These are phyloP conservation scores for Boletus sp. DNA, from an alignment of 768 basidiomycete species.

Conservation along the genomic window DNA sequence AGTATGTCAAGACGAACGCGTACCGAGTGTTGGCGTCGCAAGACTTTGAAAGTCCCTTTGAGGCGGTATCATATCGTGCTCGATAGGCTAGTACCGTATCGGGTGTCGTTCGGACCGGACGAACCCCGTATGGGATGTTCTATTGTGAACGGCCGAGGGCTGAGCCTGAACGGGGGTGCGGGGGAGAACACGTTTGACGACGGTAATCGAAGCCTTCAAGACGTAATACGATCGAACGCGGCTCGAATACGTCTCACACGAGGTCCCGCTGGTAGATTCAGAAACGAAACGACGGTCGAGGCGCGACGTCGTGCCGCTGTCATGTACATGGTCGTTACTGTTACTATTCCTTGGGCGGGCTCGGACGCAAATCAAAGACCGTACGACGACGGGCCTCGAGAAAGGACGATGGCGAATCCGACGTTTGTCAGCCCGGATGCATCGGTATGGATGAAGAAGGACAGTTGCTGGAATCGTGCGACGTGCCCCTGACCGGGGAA, in stretches of 20 bases:
- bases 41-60: background rate
- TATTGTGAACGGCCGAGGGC: no score
- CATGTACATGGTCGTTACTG: background rate
- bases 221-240: background rate
- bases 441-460: no score
- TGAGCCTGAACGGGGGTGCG: background rate
- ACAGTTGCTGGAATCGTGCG: no score
- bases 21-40: no score
- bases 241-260: background rate
- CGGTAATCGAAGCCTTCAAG: background rate
- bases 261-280: background rate
- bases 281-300: background rate
- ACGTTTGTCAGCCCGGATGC: background rate
- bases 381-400: no score
- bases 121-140: no score
- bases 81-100: background rate
- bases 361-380: no score
- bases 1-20: no score
- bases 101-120: background rate
- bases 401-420: background rate
- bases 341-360: background rate
- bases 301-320: background rate
- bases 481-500: no score
- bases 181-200: background rate
- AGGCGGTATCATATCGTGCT: background rate